Conservation (phyloP, 345 rosid genomes). For the Sisymbrium irio region DNA sequence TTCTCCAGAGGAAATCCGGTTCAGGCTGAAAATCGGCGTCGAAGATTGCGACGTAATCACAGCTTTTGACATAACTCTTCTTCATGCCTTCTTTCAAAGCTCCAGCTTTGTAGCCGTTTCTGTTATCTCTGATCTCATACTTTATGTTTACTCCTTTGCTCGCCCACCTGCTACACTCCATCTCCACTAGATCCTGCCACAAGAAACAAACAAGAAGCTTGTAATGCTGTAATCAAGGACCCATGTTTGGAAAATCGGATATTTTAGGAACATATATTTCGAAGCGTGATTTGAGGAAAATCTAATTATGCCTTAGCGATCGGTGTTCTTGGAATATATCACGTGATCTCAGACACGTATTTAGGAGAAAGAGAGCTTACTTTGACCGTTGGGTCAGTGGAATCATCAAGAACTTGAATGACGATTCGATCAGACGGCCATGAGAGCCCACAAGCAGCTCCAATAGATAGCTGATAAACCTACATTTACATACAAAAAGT, state of each 20-base stretch:
- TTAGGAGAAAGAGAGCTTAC: constrained; percentile 34
- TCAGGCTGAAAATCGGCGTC: constrained; percentile 99
- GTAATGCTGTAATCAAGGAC: neutral
- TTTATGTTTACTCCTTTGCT: constrained; percentile 92
- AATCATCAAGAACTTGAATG: constrained; percentile 91
- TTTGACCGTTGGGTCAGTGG: constrained; percentile 85
- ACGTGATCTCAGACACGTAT: neutral
- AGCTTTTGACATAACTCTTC: constrained; percentile 66
- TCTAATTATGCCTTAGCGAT: neutral
- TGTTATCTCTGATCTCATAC: constrained; percentile 78
- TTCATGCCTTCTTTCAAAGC: constrained; percentile 97
- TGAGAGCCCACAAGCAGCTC: constrained; percentile 96
- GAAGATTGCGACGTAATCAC: constrained; percentile 86
- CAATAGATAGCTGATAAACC: constrained; percentile 86
- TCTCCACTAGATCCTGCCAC: constrained; percentile 76
- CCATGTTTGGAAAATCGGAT: neutral
- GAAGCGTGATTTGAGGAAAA: too few relatives aligned
- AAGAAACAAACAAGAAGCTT: neutral
- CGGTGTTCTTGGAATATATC: neutral
- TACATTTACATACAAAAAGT: constrained; percentile 1
- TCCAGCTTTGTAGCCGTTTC: constrained; percentile 92
- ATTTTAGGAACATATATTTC: too few relatives aligned
- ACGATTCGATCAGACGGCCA: constrained; percentile 95
- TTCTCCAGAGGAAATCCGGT: constrained; percentile 81
- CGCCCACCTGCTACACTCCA: constrained; percentile 92